Base-by-base conservation (phyloP, 495 filamentous ascomycete species). In the Rostrohypoxylon terebratum region DNA sequence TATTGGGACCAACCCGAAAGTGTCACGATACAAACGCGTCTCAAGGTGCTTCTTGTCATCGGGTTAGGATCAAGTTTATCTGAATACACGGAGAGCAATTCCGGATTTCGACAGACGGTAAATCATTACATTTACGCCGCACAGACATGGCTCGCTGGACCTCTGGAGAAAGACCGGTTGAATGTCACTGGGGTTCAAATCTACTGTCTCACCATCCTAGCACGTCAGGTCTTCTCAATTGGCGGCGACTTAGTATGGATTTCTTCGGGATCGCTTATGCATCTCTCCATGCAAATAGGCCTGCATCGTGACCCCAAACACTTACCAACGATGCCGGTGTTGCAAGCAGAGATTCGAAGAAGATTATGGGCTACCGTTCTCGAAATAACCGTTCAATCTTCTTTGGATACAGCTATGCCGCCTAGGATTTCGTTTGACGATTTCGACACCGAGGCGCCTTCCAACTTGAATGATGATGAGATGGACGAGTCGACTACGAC, bases 281-380 rank as follows among this genome's bases (percentile, higher is more conserved):
- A 84, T n/a, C 82, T 76, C 21, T 87, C 87, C 7, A 88, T 88
- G 81, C 82, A 82, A 13, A 87, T 90, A 76, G 87, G 87, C 1
- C 64, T 90, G 14, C 87, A 91, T 68, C 85, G 86, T 4, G 87
- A 89, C 68, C 89, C 89, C 0, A 80, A 80, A 18, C 78, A 85
- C 38, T 85, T 89, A 51, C 81, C 79, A 1, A 75, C 75, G 33
- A 85, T 86, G 78, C 68, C 82, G 1, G 44, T 78, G 0, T 80
- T 87, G 18, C 83, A 86, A 65, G 81, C 80, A 4, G 88, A 91
- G 66, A 58, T 89, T 25, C 86, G 88, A 2, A 83, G 89, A 53
- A 79, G 89, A 20, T 63, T 91, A 3, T 92, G 90, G 90, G 83
- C 83, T 13, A 90, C 88, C 3, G 85, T 92, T 25, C 71, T 91